phyloP scores from a whole-genome alignment of 2,329 filamentous ascomycete species.

The Onygenales sp. region DNA sequence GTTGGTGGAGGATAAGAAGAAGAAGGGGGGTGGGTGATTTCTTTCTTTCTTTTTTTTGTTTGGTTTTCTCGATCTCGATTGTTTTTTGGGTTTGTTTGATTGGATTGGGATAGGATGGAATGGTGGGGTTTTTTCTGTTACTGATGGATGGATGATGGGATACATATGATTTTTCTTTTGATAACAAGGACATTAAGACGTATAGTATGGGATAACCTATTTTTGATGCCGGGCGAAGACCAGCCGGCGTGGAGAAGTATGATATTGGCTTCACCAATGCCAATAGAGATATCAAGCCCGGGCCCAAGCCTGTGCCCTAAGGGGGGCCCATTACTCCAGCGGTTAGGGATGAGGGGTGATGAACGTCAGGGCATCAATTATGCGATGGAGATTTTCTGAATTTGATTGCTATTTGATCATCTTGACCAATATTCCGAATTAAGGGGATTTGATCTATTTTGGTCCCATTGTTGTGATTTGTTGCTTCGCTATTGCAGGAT shows the following conservation, averaged over 20 bases:
- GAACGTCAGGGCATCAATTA: background rate
- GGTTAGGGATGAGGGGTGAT: background rate
- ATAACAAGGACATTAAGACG: too few relatives aligned
- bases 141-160: too few relatives aligned
- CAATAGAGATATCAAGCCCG: background rate
- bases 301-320: background rate
- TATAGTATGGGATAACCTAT: too few relatives aligned
- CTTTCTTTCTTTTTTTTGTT: background rate
- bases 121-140: too few relatives aligned
- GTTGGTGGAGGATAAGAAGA: constrained; percentile 90
- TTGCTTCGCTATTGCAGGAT: too few relatives aligned
- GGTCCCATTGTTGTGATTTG: too few relatives aligned
- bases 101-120: background rate
- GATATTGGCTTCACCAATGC: background rate
- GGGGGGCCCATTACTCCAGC: background rate
- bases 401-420: background rate
- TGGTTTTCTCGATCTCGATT: background rate
- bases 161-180: too few relatives aligned
- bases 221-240: too few relatives aligned
- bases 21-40: constrained; percentile 47
- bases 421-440: too few relatives aligned
- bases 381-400: background rate
- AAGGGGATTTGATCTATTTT: too few relatives aligned
- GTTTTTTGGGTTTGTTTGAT: background rate
- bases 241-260: too few relatives aligned